phyloP scores from a whole-genome alignment of 352 stramenopile genomes.

The Phytophthora cactorum region DNA sequence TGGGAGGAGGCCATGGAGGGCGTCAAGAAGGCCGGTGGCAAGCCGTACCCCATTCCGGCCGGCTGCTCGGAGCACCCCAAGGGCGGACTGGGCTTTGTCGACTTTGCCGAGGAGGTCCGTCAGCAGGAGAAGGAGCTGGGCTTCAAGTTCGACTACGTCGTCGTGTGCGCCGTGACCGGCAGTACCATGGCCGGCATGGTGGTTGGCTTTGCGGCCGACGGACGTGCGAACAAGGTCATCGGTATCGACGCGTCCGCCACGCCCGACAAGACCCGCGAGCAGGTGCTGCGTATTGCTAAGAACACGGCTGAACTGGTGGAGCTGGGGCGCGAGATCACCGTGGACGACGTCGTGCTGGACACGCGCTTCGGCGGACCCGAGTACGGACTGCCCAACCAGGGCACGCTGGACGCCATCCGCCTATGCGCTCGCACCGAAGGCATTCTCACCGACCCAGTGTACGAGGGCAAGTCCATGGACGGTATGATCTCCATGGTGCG shows the following conservation, averaged over 20 bases:
- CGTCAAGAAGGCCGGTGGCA: slow-evolving; percentile 43
- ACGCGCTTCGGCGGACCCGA: slow-evolving; percentile 39
- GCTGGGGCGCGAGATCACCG: slow-evolving; percentile 36
- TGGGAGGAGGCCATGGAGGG: slow-evolving; percentile 41
- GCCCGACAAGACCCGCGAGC: slow-evolving; percentile 41
- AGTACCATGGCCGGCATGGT: slow-evolving; percentile 50
- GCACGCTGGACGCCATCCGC: slow-evolving; percentile 41
- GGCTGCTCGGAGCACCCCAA: slow-evolving; percentile 46
- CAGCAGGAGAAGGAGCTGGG: slow-evolving; percentile 42
- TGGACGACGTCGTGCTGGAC: slow-evolving; percentile 40
- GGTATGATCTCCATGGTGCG: slow-evolving; percentile 47
- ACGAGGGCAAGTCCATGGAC: slow-evolving; percentile 49
- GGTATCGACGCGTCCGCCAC: slow-evolving; percentile 43
- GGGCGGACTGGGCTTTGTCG: slow-evolving; percentile 40
- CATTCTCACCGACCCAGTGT: slow-evolving; percentile 45
- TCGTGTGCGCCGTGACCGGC: slow-evolving; percentile 44
- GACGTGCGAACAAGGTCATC: slow-evolving; percentile 46
- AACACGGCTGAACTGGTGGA: slow-evolving; percentile 44
- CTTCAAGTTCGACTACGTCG: slow-evolving; percentile 46
- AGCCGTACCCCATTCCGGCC: slow-evolving; percentile 43
- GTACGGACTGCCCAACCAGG: slow-evolving; percentile 44
- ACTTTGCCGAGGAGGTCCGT: slow-evolving; percentile 44
- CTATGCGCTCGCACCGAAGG: slow-evolving; percentile 42
- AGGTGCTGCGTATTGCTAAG: slow-evolving; percentile 41
- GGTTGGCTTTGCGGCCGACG: slow-evolving; percentile 40